Base-by-base conservation (phyloP, 768 basidiomycete genomes). In the Hebeloma cylindrosporum region DNA sequence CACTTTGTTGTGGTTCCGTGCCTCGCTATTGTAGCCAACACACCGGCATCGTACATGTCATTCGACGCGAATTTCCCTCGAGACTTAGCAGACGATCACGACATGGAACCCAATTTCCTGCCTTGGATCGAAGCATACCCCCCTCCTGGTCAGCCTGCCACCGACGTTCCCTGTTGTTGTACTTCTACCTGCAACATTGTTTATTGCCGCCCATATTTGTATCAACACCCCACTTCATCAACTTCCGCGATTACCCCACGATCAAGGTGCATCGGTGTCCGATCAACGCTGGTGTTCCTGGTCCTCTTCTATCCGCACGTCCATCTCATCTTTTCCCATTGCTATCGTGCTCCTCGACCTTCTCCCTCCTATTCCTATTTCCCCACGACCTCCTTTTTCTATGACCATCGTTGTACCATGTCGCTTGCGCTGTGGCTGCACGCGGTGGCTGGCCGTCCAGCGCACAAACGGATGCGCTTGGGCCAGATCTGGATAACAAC, bases 1-100 rank as follows among this genome's bases (percentile, higher is more conserved):
- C 85, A 78, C 85, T 87, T 88, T 45, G 64, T 58, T 87, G 86
- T 77, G 84, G 85, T 84, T 80, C 72, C 80, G 83, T 82, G 75
- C 76, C 77, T 83, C 82, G 80, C 73, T 73, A 74, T 69, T 47
- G 54, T 53, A 71, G 82, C 85, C 85, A 68, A 88, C 61, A 86
- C 87, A 83, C 72, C 62, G 84, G 84, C 80, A 62, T 76, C 77
- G 66, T 68, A 64, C 51, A 59, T 65, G 60, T n/a, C n/a, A n/a
- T 54, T 51, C 55, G 59, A 54, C 51, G 54, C 46, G 52, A 51
- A 45, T 50, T 53, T 35, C 43, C 56, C 56, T 61, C 65, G 53
- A 60, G 60, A 54, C 50, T 47, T 53, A 55, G 61, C 61, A 60
- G 57, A 53, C 47, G 45, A 37, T 41, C 42, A 37, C 51, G 36